Evolutionary conservation across 106 monocot genomes (phyloP).

Genomic region (Triglochin maritima): DNA sequence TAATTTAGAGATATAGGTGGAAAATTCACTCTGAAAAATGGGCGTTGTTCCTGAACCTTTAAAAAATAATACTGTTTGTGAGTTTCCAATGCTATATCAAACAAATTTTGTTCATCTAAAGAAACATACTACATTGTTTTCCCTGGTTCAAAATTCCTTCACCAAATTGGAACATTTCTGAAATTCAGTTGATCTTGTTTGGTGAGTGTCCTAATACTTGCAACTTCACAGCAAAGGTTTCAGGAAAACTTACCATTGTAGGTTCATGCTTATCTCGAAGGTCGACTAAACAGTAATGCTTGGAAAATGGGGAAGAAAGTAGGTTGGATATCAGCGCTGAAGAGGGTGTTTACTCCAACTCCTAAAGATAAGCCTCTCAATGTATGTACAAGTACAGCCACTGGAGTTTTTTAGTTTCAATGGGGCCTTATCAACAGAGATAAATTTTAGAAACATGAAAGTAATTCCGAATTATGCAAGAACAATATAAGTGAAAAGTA

Average conservation of each 20-base stretch:
- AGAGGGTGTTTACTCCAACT: conserved; percentile 48
- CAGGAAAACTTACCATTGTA: background rate
- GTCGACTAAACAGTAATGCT: conserved; percentile 18
- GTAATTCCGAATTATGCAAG: too few relatives aligned
- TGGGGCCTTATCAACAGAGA: too few relatives aligned
- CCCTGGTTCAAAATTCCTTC: background rate
- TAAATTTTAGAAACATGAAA: too few relatives aligned
- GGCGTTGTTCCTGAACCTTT: too few relatives aligned
- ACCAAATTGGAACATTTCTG: background rate
- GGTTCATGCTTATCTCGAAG: background rate
- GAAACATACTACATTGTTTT: background rate
- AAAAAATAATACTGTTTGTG: too few relatives aligned
- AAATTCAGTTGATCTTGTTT: background rate
- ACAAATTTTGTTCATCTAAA: too few relatives aligned
- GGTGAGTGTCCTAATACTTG: background rate
- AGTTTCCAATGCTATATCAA: too few relatives aligned
- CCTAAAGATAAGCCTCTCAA: conserved; percentile 36
- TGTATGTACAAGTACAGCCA: background rate
- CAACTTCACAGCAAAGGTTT: background rate
- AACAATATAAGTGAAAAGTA: too few relatives aligned
- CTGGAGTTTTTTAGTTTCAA: too few relatives aligned
- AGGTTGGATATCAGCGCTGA: conserved; percentile 66
- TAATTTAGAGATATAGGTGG: too few relatives aligned
- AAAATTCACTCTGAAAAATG: too few relatives aligned
- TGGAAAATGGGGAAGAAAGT: conserved; percentile 79